Percentiles rank a stretch among this genome's conserved stretches.
Conservation (phyloP, 140 eudicot genomes). For the Stevia rebaudiana region DNA sequence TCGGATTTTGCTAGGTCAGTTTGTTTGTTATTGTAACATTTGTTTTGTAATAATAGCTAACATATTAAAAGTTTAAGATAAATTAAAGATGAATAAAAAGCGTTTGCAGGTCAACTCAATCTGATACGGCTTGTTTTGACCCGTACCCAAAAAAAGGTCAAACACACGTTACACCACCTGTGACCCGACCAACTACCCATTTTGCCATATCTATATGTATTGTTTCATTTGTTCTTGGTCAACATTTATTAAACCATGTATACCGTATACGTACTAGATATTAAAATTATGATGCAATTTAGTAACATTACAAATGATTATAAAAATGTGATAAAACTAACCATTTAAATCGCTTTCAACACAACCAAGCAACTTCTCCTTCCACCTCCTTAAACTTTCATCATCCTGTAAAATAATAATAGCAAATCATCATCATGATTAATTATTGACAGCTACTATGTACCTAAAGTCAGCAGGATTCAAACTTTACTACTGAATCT, state of each 20-base stretch:
- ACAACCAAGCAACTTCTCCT: constrained; percentile 76
- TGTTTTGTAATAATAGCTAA: neutral
- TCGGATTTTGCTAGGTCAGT: too few species aligned
- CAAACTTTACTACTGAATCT: neutral
- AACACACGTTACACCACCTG: neutral
- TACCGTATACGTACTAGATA: neutral
- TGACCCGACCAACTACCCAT: neutral
- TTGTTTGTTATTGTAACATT: too few species aligned
- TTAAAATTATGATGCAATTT: neutral
- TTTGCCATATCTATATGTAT: neutral
- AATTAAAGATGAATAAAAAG: neutral
- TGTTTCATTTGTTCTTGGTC: neutral
- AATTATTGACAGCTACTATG: neutral
- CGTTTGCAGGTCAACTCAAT: neutral
- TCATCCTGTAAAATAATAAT: constrained; percentile 45
- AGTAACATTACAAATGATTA: neutral
- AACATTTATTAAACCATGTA: neutral
- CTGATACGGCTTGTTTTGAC: neutral
- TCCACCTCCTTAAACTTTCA: constrained; percentile 84
- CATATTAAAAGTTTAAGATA: neutral
- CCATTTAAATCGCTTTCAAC: constrained; percentile 65
- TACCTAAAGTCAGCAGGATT: neutral
- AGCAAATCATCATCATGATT: neutral
- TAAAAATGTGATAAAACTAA: constrained; percentile 28
- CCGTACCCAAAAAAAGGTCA: neutral